A percentile compares a stretch with the other conserved stretches of the same genome.
These are phyloP conservation scores for Myriosclerotinia curreyana DNA, from an alignment of 2,329 filamentous ascomycete genomes.

Conservation along the genomic window DNA sequence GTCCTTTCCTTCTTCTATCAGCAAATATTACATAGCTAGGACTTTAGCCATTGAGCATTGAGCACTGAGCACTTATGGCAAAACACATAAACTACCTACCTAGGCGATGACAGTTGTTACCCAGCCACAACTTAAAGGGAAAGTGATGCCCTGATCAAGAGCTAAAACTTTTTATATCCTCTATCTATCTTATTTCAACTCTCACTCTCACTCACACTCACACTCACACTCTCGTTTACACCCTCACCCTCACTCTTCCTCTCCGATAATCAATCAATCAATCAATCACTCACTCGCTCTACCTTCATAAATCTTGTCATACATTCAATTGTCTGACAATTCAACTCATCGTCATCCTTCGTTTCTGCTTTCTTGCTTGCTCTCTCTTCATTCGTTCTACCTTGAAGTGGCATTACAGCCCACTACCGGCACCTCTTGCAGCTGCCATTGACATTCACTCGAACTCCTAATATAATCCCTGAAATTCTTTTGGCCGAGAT, in stretches of 20 bases:
- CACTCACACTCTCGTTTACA: no score
- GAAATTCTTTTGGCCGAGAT: background rate
- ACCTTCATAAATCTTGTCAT: constrained; percentile 16
- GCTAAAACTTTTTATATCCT: background rate
- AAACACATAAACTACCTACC: no score
- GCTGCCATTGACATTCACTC: constrained; percentile 12
- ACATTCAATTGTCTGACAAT: constrained; percentile 23
- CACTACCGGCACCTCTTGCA: background rate
- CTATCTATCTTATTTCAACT: background rate
- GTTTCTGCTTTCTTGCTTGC: constrained; percentile 7
- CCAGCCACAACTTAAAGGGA: constrained; percentile 13
- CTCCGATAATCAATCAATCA: no score
- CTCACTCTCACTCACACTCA: background rate
- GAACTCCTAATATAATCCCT: constrained; percentile 10
- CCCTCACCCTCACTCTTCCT: no score
- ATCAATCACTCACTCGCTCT: background rate
- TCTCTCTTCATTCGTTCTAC: constrained; percentile 12
- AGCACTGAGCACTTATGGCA: background rate
- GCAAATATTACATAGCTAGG: background rate
- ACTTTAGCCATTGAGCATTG: no score
- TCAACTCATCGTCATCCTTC: constrained; percentile 14
- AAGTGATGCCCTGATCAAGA: constrained; percentile 8
- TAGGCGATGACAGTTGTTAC: no score
- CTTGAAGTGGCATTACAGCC: constrained; percentile 5
- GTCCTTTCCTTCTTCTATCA: constrained; percentile 6